These are phyloP conservation scores for Bipolaris victoriae DNA, from an alignment of 2,329 filamentous ascomycete genomes.

Conservation along the genomic window DNA sequence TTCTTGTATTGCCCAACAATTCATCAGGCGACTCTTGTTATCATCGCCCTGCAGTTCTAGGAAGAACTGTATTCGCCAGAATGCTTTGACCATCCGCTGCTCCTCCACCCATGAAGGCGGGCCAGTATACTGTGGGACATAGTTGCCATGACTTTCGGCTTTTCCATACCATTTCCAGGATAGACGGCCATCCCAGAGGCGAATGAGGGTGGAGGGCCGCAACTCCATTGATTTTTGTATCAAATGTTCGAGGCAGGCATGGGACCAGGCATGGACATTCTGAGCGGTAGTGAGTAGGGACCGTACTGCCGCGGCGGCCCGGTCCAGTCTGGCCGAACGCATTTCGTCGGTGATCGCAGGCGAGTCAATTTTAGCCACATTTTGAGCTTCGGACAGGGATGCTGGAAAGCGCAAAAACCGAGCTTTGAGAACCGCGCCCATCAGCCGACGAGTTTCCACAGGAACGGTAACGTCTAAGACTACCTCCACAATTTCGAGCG, in stretches of 20 bases:
- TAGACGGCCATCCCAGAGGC: not conserved
- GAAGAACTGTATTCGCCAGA: conserved; percentile 15
- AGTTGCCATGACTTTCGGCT: conserved; percentile 14
- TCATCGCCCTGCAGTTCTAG: conserved; percentile 13
- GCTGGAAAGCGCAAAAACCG: not conserved
- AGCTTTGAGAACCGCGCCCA: conserved; percentile 3
- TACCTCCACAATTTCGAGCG: conserved; percentile 16
- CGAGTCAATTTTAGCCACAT: not conserved
- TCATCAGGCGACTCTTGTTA: not conserved
- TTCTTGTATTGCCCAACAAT: not conserved
- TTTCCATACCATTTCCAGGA: conserved; percentile 8
- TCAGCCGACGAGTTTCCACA: not conserved
- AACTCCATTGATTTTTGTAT: conserved; percentile 13
- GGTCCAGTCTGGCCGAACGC: conserved; percentile 1
- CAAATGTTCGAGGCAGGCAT: conserved; percentile 16
- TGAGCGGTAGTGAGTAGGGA: conserved; percentile 8
- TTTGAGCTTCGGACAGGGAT: conserved; percentile 6
- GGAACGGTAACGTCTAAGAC: conserved; percentile 14
- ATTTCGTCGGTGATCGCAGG: not conserved
- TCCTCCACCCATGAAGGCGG: conserved; percentile 15
- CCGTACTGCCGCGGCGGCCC: conserved; percentile 6
- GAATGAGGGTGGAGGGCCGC: conserved; percentile 13
- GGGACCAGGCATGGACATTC: conserved; percentile 13
- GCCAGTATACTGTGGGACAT: conserved; percentile 13
- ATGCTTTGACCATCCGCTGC: conserved; percentile 13